Base-by-base conservation (phyloP, 495 filamentous ascomycete genomes). In the Xylaria intraflava region DNA sequence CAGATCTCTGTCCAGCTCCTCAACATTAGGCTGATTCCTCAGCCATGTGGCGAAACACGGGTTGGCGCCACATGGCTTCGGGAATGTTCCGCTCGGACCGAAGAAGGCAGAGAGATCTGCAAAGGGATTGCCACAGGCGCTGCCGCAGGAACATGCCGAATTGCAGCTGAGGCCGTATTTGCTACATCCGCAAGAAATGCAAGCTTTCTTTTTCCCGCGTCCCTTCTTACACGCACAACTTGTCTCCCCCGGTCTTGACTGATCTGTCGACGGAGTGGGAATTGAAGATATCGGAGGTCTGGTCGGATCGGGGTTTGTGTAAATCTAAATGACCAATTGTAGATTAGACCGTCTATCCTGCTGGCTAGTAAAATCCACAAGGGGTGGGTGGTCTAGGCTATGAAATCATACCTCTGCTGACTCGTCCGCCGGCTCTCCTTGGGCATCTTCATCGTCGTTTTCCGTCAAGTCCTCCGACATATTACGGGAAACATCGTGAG, bases 41-140 rank as follows among this genome's bases (percentile, higher is more conserved):
- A 66, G 48, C 64, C 64, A 66, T 11, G 58, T 66, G 12, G 64
- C 64, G 16, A 64, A 66, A 40, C 64, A 66, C 3, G 56, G 49
- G 24, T 64, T 66, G 23, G 64, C 56, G 9, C 64, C 54, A 26
- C 64, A 66, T 8, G 61, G 57, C 27, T 62, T 66, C 6, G 56
- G 42, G 23, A 64, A 66, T 11, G 27, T 33, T 17, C 52, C 48
- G 6, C 38, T 43, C 9, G 64, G 59, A 0, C 64, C 64, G 44
- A 66, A 66, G 54, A 66, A 66, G 30, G 59, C 53, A 0, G 61
- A 58, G 16, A 66, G 49, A 29, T 66, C 59, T 2, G 56, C 46
- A 36, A 66, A 66, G 31, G 61, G 59, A 30, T 66, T 66, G 1
- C 56, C 61, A 26, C 64, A 66, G 11, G 57, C 55, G 14, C 55